Base-by-base conservation (phyloP, 164 flowering plant genomes). In the Tinospora cordifolia region DNA sequence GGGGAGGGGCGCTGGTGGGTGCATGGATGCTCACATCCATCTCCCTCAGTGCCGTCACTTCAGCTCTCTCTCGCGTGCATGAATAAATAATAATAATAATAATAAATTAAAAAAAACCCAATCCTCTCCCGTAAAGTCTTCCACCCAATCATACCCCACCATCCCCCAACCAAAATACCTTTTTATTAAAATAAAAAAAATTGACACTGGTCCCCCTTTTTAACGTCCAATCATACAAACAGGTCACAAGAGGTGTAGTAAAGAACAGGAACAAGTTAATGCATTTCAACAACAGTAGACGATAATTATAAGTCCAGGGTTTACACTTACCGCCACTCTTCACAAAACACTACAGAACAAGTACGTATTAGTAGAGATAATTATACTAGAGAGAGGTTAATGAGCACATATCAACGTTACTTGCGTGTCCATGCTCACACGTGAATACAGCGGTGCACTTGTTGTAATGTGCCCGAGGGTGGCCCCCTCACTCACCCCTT, bases 51-150 rank as follows among this genome's bases (percentile, higher is more conserved):
- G 60, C 60, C 60, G 60, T 54, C 60, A 54, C 60, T 54, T 54
- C 60, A 54, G 9, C 60, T 54, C 60, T 54, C 60, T 30, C 36
- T 54, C 60, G 60, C 60, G 60, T 54, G 60, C 60, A 54, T 54
- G 60, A 54, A n/a, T n/a, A n/a, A n/a, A n/a, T n/a, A n/a, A n/a
- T n/a, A n/a, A n/a, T n/a, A n/a, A n/a, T n/a, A n/a, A n/a, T n/a
- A n/a, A n/a, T n/a, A n/a, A n/a, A n/a, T n/a, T n/a, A n/a, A n/a
- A n/a, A 47, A 47, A 54, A 54, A 15, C 60, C 21, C 60, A 54
- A 54, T 8, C n/a, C 24, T 22, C 60, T 7, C 24, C 59, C 60
- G n/a, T 54, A 54, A 54, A 54, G 60, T 54, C 60, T 2, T 54
- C 60, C 21, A 54, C 60, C 24, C 24, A 54, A 54, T 54, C 4